Conservation (phyloP, 2,329 filamentous ascomycete species). For the Emmonsiellopsis sp. region DNA sequence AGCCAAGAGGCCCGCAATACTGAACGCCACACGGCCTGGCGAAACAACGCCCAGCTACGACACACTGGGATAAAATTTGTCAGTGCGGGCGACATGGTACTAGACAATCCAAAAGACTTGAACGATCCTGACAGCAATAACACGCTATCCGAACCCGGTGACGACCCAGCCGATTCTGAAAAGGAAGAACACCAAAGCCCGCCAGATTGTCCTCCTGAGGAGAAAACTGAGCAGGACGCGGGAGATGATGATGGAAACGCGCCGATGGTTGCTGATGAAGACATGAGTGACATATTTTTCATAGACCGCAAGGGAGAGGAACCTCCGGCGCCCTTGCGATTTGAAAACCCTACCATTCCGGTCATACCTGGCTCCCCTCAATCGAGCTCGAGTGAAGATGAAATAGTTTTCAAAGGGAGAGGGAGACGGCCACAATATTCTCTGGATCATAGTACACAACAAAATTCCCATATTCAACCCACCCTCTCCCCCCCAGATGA, state of each 20-base stretch:
- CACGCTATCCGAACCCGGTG: background rate
- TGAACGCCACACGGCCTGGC: constrained; percentile 41
- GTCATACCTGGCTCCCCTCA: background rate
- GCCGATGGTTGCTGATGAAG: background rate
- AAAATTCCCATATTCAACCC: background rate
- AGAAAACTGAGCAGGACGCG: background rate
- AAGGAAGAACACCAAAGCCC: background rate
- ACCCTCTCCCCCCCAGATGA: background rate
- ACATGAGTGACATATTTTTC: background rate
- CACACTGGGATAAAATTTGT: constrained; percentile 51
- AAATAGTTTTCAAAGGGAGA: constrained; percentile 32
- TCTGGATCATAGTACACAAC: background rate
- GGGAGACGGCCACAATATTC: constrained; percentile 10
- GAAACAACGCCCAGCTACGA: constrained; percentile 43
- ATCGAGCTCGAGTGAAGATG: constrained; percentile 59
- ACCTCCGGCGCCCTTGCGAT: background rate
- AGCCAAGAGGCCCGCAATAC: constrained; percentile 52
- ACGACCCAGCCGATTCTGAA: background rate
- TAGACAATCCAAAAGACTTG: constrained; percentile 23
- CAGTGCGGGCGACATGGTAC: constrained; percentile 45
- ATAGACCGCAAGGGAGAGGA: background rate
- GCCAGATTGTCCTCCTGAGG: background rate
- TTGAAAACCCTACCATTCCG: background rate
- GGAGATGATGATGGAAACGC: background rate
- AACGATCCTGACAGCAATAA: background rate